Base-by-base conservation (phyloP, 495 filamentous ascomycete genomes). In the Neurospora hispaniola region DNA sequence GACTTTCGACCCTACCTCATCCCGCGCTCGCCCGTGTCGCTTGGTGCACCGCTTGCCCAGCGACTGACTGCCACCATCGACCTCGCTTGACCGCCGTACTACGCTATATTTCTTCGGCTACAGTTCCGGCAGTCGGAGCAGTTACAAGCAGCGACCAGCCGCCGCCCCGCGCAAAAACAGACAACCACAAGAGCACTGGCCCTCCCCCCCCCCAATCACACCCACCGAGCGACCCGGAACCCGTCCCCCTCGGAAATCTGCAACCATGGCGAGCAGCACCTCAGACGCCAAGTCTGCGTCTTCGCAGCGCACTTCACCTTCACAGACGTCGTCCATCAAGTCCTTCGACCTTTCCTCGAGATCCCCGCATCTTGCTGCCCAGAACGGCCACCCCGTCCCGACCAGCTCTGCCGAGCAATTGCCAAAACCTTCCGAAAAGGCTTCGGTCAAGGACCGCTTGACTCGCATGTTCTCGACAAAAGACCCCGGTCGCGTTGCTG, bases 401-500 rank as follows among this genome's bases (percentile, higher is more conserved):
- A 77, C 76, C 42, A 59, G 35, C 72, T 69, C 71, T 16, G 62
- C 75, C 71, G 77, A 81, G 71, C 77, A 71, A 18, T 31, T 75
- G 72, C 76, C 80, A 73, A 85, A 80, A 73, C 78, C 80, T 66
- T 78, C 78, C 76, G 84, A 85, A 71, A 85, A 84, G 77, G 74
- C 77, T 8, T 84, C 84, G 20, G 81, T 86, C 74, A 86, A 86
- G 76, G 82, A 84, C 74, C 80, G 83, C 66, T 73, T 86, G 71
- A 83, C 83, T 40, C 82, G 85, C 78, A 86, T 86, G 81, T 85
- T 86, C 76, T 86, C 83, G 69, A 83, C 80, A 75, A 86, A 83
- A 71, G 82, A 85, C 59, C 76, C 76, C 2, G 74, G 69, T 62
- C 42, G 74, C 71, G 75, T 73, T 44, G 62, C 76, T 42, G 69